A percentile compares a stretch with the other conserved stretches of the same genome.
Evolutionary conservation across 495 filamentous ascomycete species (phyloP).

Genomic region (Aspergillus olivimuriae): DNA sequence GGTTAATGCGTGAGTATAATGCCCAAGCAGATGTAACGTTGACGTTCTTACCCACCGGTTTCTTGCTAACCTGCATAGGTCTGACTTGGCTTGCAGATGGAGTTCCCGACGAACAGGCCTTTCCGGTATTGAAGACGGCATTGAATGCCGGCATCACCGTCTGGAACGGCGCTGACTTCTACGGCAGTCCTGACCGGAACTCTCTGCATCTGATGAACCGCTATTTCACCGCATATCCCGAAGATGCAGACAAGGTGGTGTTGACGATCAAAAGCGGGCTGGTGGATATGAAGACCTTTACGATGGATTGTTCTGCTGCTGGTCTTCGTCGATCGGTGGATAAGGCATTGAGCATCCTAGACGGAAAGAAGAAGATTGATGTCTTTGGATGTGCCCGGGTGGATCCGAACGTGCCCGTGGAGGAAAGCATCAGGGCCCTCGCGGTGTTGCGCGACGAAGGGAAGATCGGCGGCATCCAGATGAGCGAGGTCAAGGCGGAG

Average conservation of each 20-base stretch:
- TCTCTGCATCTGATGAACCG: slow-evolving; percentile 55
- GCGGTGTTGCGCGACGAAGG: slow-evolving; percentile 37
- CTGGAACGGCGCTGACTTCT: slow-evolving; percentile 28
- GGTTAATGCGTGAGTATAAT: slow-evolving; percentile 10
- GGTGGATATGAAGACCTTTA: slow-evolving; percentile 17
- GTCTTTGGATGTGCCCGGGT: slow-evolving; percentile 65
- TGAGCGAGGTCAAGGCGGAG: slow-evolving; percentile 55
- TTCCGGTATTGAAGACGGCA: slow-evolving; percentile 56
- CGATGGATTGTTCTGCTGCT: slow-evolving; percentile 44
- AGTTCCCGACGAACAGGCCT: slow-evolving; percentile 47
- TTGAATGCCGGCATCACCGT: slow-evolving; percentile 52
- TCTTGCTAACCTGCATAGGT: background rate
- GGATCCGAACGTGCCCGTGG: slow-evolving; percentile 51
- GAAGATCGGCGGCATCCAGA: slow-evolving; percentile 50
- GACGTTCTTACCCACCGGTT: background rate
- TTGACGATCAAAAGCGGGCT: slow-evolving; percentile 59
- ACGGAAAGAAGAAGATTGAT: slow-evolving; percentile 66
- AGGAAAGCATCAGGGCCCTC: slow-evolving; percentile 40
- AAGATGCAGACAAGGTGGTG: slow-evolving; percentile 59
- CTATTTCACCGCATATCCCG: slow-evolving; percentile 64
- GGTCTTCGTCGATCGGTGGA: slow-evolving; percentile 49
- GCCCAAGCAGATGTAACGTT: background rate
- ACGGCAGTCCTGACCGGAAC: slow-evolving; percentile 31
- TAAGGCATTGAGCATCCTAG: slow-evolving; percentile 46
- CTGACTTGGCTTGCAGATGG: slow-evolving; percentile 21